Evolutionary conservation across 805 yeast species (phyloP).

Genomic region (Sugiyamaella lignohabitans): DNA sequence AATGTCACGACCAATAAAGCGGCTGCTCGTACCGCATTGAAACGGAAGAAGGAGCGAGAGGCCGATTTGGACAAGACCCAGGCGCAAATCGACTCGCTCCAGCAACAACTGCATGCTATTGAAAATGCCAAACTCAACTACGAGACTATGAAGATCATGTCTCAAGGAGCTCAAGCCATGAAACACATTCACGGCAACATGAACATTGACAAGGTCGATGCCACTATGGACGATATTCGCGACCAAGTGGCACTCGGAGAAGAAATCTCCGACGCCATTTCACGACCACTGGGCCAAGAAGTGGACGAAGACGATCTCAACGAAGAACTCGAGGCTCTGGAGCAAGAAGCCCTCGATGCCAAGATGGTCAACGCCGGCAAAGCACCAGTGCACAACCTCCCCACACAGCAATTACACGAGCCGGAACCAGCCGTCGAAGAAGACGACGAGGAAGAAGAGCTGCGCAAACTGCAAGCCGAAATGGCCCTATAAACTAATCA

Average conservation of each 20-base stretch:
- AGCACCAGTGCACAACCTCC: constrained; percentile 32
- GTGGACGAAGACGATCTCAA: constrained; percentile 82
- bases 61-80: constrained; percentile 71
- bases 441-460: constrained; percentile 40
- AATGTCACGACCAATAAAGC: constrained; percentile 63
- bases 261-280: constrained; percentile 92
- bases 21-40: constrained; percentile 81
- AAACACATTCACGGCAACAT: constrained; percentile 91
- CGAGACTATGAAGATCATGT: constrained; percentile 98
- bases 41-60: constrained; percentile 79
- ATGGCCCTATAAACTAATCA: constrained; percentile 40
- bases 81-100: constrained; percentile 83
- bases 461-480: constrained; percentile 38
- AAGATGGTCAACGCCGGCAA: constrained; percentile 45
- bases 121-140: constrained; percentile 93
- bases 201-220: constrained; percentile 93
- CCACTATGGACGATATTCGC: constrained; percentile 95
- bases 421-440: constrained; percentile 27
- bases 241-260: constrained; percentile 94
- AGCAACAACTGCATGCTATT: constrained; percentile 81
- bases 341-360: constrained; percentile 70
- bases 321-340: constrained; percentile 83
- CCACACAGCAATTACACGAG: constrained; percentile 21
- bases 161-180: constrained; percentile 96
- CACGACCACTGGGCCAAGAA: constrained; percentile 84